These are phyloP conservation scores for Lecanicillium sp. DNA, from an alignment of 2,329 filamentous ascomycete species.

Conservation along the genomic window DNA sequence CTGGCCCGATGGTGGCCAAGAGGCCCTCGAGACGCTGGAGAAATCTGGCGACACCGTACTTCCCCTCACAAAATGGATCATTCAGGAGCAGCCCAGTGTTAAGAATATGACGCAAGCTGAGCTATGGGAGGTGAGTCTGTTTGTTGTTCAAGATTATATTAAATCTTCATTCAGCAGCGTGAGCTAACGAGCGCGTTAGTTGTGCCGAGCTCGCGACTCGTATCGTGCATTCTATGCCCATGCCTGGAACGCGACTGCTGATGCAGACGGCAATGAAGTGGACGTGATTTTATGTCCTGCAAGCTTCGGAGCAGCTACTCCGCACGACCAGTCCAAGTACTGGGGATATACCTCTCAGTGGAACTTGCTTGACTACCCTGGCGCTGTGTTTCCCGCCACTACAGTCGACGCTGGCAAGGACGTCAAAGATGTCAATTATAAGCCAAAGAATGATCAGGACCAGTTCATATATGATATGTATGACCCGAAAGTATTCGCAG, in stretches of 20 bases:
- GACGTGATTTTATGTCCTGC: slow-evolving; percentile 59
- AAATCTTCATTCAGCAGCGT: too few relatives aligned
- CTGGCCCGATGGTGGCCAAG: slow-evolving; percentile 55
- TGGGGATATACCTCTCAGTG: slow-evolving; percentile 63
- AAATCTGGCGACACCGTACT: slow-evolving; percentile 51
- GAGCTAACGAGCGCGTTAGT: slow-evolving; percentile 12
- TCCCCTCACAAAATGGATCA: slow-evolving; percentile 53
- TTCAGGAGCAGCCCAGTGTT: slow-evolving; percentile 45
- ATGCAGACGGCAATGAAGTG: slow-evolving; percentile 28
- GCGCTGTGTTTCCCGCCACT: slow-evolving; percentile 52
- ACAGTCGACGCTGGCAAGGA: slow-evolving; percentile 23
- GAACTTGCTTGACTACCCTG: slow-evolving; percentile 65
- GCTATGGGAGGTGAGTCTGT: slow-evolving; percentile 34
- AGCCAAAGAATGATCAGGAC: slow-evolving; percentile 24
- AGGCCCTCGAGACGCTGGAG: slow-evolving; percentile 43
- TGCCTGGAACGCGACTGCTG: slow-evolving; percentile 32
- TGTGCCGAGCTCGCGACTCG: slow-evolving; percentile 32
- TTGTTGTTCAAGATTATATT: too few relatives aligned
- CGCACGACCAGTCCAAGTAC: slow-evolving; percentile 39
- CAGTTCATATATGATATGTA: slow-evolving; percentile 26
- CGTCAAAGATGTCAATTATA: slow-evolving; percentile 19
- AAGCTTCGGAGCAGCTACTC: slow-evolving; percentile 43
- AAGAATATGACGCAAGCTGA: slow-evolving; percentile 33
- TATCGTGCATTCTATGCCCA: slow-evolving; percentile 33
- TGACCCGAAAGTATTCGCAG: slow-evolving; percentile 20